phyloP scores from a whole-genome alignment of 2,329 filamentous ascomycete genomes.

The Apiospora malaysiana region DNA sequence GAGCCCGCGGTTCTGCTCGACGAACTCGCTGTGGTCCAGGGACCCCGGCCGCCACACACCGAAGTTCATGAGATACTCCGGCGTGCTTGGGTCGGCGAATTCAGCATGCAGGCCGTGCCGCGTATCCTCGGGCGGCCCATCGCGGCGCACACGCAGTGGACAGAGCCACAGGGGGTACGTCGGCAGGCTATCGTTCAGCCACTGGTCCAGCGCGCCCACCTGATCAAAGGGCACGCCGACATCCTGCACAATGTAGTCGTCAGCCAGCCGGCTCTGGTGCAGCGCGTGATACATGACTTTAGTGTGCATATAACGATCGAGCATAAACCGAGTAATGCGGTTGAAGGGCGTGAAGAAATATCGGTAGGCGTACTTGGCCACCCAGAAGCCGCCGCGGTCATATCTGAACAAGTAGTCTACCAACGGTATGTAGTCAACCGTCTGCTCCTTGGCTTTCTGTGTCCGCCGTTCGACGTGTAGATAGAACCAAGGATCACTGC shows the following conservation, averaged over 20 bases:
- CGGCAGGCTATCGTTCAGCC: slow-evolving; percentile 50
- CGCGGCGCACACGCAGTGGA: slow-evolving; percentile 52
- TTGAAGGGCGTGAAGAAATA: slow-evolving; percentile 73
- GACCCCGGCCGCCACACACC: slow-evolving; percentile 65
- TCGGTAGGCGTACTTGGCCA: slow-evolving; percentile 64
- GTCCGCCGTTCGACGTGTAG: slow-evolving; percentile 62
- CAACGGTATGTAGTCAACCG: slow-evolving; percentile 63
- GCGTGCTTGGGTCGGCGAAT: slow-evolving; percentile 46
- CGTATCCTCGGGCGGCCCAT: slow-evolving; percentile 43
- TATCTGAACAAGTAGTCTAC: slow-evolving; percentile 74
- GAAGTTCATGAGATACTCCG: slow-evolving; percentile 60
- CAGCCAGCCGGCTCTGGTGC: slow-evolving; percentile 64
- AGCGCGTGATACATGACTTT: slow-evolving; percentile 70
- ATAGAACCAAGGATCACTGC: slow-evolving; percentile 76
- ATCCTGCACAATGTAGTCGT: slow-evolving; percentile 70
- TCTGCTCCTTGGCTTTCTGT: slow-evolving; percentile 36
- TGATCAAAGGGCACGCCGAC: slow-evolving; percentile 56
- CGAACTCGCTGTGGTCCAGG: slow-evolving; percentile 49
- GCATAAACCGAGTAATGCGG: slow-evolving; percentile 62
- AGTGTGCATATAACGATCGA: slow-evolving; percentile 68
- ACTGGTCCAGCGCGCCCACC: slow-evolving; percentile 52
- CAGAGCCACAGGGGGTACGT: slow-evolving; percentile 65
- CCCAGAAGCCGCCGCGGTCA: slow-evolving; percentile 74
- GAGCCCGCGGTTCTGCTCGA: slow-evolving; percentile 62
- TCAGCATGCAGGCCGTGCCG: slow-evolving; percentile 54